Percentiles rank a stretch among this genome's conserved stretches.
phyloP scores from a whole-genome alignment of 176 grass and related monocot genomes.

The Pontederia crassipes region DNA sequence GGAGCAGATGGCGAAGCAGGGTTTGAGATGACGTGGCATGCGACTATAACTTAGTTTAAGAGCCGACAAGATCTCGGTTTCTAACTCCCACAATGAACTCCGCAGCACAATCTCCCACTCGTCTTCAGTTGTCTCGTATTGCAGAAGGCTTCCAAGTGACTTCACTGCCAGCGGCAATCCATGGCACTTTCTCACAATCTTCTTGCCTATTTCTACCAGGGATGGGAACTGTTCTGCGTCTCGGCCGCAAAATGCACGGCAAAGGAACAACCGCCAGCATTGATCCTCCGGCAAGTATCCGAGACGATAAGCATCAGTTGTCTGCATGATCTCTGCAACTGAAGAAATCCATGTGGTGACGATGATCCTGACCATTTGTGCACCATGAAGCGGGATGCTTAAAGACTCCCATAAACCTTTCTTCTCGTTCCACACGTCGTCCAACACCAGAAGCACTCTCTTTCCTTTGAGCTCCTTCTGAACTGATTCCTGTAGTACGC shows the following conservation, averaged over 20 bases:
- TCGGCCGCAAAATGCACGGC: conserved; percentile 1
- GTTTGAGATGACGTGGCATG: conserved; percentile 6
- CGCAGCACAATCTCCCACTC: not conserved
- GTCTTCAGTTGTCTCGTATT: not conserved
- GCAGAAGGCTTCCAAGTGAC: conserved; percentile 4
- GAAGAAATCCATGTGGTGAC: conserved; percentile 1
- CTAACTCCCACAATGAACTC: not conserved
- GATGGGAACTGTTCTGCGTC: not conserved
- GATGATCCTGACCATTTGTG: conserved; percentile 20
- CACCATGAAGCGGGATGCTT: conserved; percentile 9
- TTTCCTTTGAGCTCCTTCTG: conserved; percentile 15
- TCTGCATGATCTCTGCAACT: too few relatives aligned
- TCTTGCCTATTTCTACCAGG: too few relatives aligned
- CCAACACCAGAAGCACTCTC: too few relatives aligned
- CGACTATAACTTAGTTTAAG: conserved; percentile 2
- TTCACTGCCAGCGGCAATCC: conserved; percentile 26
- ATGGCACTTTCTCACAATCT: conserved; percentile 14
- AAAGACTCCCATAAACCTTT: conserved; percentile 13
- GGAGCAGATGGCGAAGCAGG: conserved; percentile 23
- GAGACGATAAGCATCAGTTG: conserved; percentile 10
- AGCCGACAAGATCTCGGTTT: too few relatives aligned
- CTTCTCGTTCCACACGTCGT: too few relatives aligned
- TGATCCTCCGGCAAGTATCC: too few relatives aligned
- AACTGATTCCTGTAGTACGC: conserved; percentile 7
- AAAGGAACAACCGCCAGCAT: conserved; percentile 21